phyloP scores from a whole-genome alignment of 1,139 yeast genomes.

The Debaryomyces robertsiae region DNA sequence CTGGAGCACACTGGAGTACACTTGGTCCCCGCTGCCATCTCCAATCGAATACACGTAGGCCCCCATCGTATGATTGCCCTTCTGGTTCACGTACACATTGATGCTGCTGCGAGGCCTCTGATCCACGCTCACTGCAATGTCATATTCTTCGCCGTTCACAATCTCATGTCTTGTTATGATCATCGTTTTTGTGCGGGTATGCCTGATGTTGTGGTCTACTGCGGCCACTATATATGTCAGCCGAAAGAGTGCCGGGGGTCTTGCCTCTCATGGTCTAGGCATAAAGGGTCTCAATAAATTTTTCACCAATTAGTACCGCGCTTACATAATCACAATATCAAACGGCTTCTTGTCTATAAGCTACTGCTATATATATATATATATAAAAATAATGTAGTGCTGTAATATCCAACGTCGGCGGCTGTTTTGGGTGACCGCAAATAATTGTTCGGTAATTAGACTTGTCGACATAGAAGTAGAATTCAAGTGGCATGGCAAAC shows the following conservation, averaged over 20 bases:
- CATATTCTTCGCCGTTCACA: slow-evolving; percentile 13
- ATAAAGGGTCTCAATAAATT: slow-evolving; percentile 9
- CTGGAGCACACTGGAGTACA: slow-evolving; percentile 18
- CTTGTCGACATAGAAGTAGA: no score
- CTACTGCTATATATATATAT: neutral
- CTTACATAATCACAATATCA: neutral
- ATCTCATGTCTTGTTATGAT: slow-evolving; percentile 6
- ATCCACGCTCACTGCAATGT: slow-evolving; percentile 12
- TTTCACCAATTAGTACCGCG: slow-evolving; percentile 1
- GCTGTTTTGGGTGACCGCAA: no score
- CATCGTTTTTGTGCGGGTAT: neutral
- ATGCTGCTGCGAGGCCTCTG: slow-evolving; percentile 14
- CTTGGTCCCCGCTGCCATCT: slow-evolving; percentile 8
- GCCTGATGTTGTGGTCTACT: no score
- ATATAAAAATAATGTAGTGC: no score
- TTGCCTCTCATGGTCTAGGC: neutral
- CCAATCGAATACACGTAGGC: slow-evolving; percentile 22
- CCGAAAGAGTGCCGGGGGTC: neutral
- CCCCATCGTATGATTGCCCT: slow-evolving; percentile 17
- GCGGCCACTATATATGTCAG: no score
- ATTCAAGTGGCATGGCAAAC: neutral
- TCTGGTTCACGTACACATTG: slow-evolving; percentile 21
- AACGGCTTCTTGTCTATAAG: slow-evolving; percentile 4
- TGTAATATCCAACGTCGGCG: no score
- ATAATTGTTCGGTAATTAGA: no score